These are phyloP conservation scores for Beauveria australis DNA, from an alignment of 2,329 filamentous ascomycete species.

Conservation along the genomic window DNA sequence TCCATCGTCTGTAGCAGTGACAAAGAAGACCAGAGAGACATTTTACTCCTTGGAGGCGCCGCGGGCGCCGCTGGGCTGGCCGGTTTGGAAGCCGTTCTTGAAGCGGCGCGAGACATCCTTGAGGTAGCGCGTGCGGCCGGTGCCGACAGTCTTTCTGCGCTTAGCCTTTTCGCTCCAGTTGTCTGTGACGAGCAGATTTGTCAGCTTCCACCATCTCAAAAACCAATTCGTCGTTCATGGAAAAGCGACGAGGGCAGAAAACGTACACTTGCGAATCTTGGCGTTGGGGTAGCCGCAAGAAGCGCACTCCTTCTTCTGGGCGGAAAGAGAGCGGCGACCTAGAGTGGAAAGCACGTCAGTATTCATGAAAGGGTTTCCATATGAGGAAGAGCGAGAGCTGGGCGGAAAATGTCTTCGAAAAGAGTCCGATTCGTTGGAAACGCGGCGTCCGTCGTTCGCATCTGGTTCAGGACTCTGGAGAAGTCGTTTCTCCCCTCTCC, in stretches of 20 bases:
- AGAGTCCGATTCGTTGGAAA: neutral
- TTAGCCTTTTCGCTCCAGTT: conserved; percentile 99
- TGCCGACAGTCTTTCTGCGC: conserved; percentile 98
- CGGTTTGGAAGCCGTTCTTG: conserved; percentile 96
- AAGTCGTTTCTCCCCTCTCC: neutral
- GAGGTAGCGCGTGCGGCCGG: conserved; percentile 91
- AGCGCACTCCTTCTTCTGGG: conserved; percentile 98
- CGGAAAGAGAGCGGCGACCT: conserved; percentile 96
- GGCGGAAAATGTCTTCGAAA: neutral
- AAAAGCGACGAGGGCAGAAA: neutral
- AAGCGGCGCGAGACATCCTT: conserved; percentile 88
- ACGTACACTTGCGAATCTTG: conserved; percentile 98
- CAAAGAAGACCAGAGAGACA: neutral
- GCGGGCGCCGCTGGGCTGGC: conserved; percentile 75
- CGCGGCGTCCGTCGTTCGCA: neutral
- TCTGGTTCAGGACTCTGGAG: neutral
- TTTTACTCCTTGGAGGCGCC: conserved; percentile 40
- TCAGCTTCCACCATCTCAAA: neutral
- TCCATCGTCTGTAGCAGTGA: neutral
- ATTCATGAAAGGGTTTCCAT: neutral
- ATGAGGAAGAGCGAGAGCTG: too few species aligned
- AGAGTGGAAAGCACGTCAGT: conserved; percentile 12
- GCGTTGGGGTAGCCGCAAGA: conserved; percentile 94
- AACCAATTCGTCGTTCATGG: too few species aligned
- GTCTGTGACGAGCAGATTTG: conserved; percentile 45